These are phyloP conservation scores for Coleophoma cylindrospora DNA, from an alignment of 2,329 filamentous ascomycete species.

Conservation along the genomic window DNA sequence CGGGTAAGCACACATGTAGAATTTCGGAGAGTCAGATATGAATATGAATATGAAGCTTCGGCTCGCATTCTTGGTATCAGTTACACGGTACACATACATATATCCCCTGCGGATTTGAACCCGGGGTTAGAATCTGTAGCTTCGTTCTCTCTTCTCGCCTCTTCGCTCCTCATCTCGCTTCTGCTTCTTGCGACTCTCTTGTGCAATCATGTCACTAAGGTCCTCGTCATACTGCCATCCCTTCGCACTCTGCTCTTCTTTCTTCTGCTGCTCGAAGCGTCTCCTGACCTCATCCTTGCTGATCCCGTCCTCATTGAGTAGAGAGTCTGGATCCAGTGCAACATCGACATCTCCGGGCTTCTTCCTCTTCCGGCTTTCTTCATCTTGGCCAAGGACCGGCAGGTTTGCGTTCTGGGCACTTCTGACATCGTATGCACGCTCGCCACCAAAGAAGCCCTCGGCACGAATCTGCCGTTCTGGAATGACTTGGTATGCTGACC, in stretches of 20 bases:
- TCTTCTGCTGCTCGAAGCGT: constrained; percentile 70
- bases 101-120: neutral
- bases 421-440: constrained; percentile 85
- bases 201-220: constrained; percentile 90
- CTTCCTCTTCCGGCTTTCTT: constrained; percentile 78
- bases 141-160: constrained; percentile 46
- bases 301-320: constrained; percentile 70
- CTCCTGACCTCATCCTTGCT: constrained; percentile 78
- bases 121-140: constrained; percentile 20
- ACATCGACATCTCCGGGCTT: constrained; percentile 95
- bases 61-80: neutral
- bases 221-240: constrained; percentile 77
- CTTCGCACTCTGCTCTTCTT: constrained; percentile 57
- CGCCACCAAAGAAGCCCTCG: constrained; percentile 93
- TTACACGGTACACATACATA: neutral
- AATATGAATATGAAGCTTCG: too few species aligned
- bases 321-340: constrained; percentile 78
- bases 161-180: constrained; percentile 81
- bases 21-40: too few species aligned
- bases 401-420: constrained; percentile 48
- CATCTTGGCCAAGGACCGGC: constrained; percentile 75
- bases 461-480: constrained; percentile 81
- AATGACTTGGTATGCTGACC: constrained; percentile 82
- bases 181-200: constrained; percentile 84
- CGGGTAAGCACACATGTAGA: too few species aligned